phyloP scores from a whole-genome alignment of 805 yeast species.

The Grigorovia transvaalensis region DNA sequence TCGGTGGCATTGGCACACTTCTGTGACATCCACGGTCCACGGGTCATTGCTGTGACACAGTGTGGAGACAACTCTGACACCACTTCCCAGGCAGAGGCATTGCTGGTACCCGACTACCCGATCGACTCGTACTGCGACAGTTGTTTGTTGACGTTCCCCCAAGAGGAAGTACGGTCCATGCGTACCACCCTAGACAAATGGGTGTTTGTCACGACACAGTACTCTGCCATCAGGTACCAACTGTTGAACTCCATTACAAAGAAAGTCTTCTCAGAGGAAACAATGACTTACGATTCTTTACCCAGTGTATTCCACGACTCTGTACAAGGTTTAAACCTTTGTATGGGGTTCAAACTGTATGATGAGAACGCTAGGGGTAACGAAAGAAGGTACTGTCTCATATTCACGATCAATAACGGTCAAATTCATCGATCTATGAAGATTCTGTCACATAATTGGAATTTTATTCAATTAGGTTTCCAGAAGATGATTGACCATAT shows the following conservation, averaged over 20 bases:
- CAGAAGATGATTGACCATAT: slow-evolving; percentile 34
- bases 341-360: slow-evolving; percentile 48
- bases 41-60: slow-evolving; percentile 56
- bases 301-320: slow-evolving; percentile 60
- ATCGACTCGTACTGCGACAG: slow-evolving; percentile 47
- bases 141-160: slow-evolving; percentile 47
- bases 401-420: slow-evolving; percentile 48
- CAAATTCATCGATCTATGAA: slow-evolving; percentile 23
- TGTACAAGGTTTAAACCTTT: slow-evolving; percentile 47
- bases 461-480: slow-evolving; percentile 35
- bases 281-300: slow-evolving; percentile 45
- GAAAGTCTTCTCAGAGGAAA: slow-evolving; percentile 58
- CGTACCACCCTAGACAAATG: slow-evolving; percentile 17
- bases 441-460: slow-evolving; percentile 43
- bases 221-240: slow-evolving; percentile 46
- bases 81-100: slow-evolving; percentile 14
- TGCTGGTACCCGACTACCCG: slow-evolving; percentile 32
- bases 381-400: slow-evolving; percentile 54
- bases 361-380: slow-evolving; percentile 66
- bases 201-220: slow-evolving; percentile 46
- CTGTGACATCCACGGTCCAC: slow-evolving; percentile 72
- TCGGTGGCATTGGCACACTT: slow-evolving; percentile 50
- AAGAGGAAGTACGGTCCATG: slow-evolving; percentile 24
- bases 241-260: slow-evolving; percentile 49
- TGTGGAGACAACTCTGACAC: not conserved